Evolutionary conservation across 495 filamentous ascomycete genomes (phyloP).

Genomic region (Penicillium flavigenum): DNA sequence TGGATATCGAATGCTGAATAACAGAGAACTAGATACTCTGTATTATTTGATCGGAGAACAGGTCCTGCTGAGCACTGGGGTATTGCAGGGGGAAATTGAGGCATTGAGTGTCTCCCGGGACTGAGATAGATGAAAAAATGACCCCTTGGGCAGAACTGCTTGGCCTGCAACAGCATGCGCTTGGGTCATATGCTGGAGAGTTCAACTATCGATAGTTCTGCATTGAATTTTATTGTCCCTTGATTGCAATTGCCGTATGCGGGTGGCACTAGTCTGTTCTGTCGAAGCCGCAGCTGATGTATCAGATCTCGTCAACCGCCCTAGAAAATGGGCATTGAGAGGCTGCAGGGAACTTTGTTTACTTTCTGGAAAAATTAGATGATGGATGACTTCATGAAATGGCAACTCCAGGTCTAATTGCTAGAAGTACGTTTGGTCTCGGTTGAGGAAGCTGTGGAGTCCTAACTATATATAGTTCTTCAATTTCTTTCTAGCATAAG

Average conservation of each 20-base stretch:
- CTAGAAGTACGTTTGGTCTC: not conserved
- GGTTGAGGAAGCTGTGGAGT: not conserved
- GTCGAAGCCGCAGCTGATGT: not conserved
- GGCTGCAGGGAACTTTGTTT: not conserved
- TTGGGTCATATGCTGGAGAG: conserved; percentile 9
- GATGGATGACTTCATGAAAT: not conserved
- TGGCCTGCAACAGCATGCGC: not conserved
- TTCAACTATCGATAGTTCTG: conserved; percentile 9
- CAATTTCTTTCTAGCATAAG: not conserved
- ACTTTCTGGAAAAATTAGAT: not conserved
- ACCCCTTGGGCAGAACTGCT: conserved; percentile 4
- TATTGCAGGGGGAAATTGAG: not conserved
- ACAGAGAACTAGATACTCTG: not conserved
- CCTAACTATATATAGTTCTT: not conserved
- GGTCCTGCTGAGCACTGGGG: not conserved
- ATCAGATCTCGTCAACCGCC: conserved; percentile 3
- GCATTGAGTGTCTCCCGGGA: not conserved
- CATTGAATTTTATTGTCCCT: conserved; percentile 5
- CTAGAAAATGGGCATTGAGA: not conserved
- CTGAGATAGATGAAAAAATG: not conserved
- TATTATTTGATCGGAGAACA: not conserved
- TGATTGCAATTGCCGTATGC: conserved; percentile 7
- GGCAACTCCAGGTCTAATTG: not conserved
- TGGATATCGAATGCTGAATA: not conserved
- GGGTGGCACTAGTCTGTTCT: conserved; percentile 5